Conservation (phyloP, 1,284 basidiomycete species). For the Sanguinoderma infundibulare region DNA sequence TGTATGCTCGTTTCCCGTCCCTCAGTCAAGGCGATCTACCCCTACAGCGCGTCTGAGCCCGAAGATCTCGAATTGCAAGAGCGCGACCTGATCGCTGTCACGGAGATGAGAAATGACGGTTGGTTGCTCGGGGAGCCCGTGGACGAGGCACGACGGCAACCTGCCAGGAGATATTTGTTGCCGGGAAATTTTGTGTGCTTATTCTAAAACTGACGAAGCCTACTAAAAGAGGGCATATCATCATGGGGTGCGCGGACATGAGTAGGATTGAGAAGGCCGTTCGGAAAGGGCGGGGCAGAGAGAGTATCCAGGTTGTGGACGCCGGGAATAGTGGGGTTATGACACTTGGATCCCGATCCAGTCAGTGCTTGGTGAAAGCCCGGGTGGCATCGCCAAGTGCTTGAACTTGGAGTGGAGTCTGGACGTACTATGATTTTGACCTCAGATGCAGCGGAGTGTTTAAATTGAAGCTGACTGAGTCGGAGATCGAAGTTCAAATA, state of each 20-base stretch:
- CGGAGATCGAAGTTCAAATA: too few species aligned
- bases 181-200: slow-evolving; percentile 90
- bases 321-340: slow-evolving; percentile 38
- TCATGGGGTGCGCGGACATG: slow-evolving; percentile 57
- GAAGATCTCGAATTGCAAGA: slow-evolving; percentile 93
- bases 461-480: too few species aligned
- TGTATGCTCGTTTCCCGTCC: neutral
- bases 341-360: too few species aligned
- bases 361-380: slow-evolving; percentile 24
- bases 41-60: slow-evolving; percentile 85
- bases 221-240: slow-evolving; percentile 28
- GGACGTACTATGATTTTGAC: too few species aligned
- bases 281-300: slow-evolving; percentile 32
- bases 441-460: too few species aligned
- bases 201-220: slow-evolving; percentile 44
- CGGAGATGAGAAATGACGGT: slow-evolving; percentile 89
- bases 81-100: slow-evolving; percentile 93
- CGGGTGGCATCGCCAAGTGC: too few species aligned
- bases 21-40: slow-evolving; percentile 90
- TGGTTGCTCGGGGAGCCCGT: slow-evolving; percentile 92
- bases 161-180: slow-evolving; percentile 86
- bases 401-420: too few species aligned
- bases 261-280: slow-evolving; percentile 48
- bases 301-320: slow-evolving; percentile 45
- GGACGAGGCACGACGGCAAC: slow-evolving; percentile 81